Percentiles rank a stretch among this genome's conserved stretches.
phyloP scores from a whole-genome alignment of 1,139 yeast species.

The Magnusiomyces sp. region DNA sequence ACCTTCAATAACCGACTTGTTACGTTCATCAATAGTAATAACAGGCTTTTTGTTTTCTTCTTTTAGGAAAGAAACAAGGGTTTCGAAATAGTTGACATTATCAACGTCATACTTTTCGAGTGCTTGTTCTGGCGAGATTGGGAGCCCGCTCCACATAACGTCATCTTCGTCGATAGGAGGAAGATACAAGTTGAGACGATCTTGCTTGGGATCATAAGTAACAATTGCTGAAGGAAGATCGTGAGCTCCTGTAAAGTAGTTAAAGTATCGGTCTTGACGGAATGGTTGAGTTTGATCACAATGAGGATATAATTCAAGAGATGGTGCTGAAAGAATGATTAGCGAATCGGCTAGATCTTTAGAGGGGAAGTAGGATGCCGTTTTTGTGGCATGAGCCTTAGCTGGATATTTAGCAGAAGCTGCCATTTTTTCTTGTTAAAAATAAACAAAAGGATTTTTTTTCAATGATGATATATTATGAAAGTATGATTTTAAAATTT shows the following conservation, averaged over 20 bases:
- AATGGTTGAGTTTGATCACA: conserved; percentile 73
- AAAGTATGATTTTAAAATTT: no score
- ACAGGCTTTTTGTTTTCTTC: conserved; percentile 5
- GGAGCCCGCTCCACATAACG: conserved; percentile 95
- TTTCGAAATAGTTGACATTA: conserved; percentile 62
- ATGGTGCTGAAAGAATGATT: conserved; percentile 70
- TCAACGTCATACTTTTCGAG: conserved; percentile 64
- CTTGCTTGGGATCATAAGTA: conserved; percentile 46
- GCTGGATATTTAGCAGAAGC: conserved; percentile 3
- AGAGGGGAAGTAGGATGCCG: background rate
- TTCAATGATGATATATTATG: no score
- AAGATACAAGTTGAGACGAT: conserved; percentile 59
- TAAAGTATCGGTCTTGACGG: conserved; percentile 87
- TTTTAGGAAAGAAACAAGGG: no score
- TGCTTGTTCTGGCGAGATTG: conserved; percentile 64
- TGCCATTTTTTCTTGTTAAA: no score
- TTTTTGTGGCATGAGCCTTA: background rate
- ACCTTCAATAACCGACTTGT: background rate
- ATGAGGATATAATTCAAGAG: conserved; percentile 55
- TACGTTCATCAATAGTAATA: conserved; percentile 32
- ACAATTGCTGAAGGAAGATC: conserved; percentile 71
- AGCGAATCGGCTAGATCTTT: no score
- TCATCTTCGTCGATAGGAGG: conserved; percentile 83
- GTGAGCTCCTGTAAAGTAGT: conserved; percentile 70
- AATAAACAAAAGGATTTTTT: no score